Percentiles rank a stretch among this genome's conserved stretches.
Conservation (phyloP, 73 alveolate species). For the Stentor coeruleus region DNA sequence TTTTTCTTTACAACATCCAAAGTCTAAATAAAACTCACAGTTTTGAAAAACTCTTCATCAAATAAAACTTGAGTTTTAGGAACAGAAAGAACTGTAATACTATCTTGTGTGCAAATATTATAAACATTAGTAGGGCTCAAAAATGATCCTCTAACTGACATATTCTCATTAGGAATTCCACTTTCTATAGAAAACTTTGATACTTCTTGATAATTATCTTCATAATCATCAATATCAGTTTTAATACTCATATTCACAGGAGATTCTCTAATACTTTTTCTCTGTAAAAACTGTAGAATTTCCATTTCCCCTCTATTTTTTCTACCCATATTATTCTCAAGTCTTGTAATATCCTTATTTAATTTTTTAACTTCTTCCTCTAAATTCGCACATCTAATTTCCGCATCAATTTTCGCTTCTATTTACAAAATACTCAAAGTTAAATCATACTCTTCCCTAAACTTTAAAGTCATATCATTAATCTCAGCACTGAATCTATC, state of each 20-base stretch:
- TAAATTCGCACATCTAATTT: background rate
- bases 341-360: background rate
- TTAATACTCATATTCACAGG: background rate
- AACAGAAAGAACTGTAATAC: background rate
- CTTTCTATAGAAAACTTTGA: background rate
- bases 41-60: background rate
- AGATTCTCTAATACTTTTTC: background rate
- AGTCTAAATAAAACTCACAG: background rate
- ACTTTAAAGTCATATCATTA: background rate
- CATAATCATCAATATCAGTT: background rate
- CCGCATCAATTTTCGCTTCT: background rate
- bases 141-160: background rate
- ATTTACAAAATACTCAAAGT: background rate
- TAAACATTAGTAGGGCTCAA: background rate
- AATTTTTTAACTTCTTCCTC: background rate
- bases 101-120: background rate
- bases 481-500: background rate
- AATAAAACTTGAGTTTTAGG: background rate
- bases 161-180: background rate
- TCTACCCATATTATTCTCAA: background rate
- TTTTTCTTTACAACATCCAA: background rate
- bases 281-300: background rate
- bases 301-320: background rate
- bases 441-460: background rate
- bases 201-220: no score